Percentiles rank a stretch among this genome's conserved stretches.
Conservation (phyloP, 805 yeast genomes). For the Saccharomycopsis olivae region DNA sequence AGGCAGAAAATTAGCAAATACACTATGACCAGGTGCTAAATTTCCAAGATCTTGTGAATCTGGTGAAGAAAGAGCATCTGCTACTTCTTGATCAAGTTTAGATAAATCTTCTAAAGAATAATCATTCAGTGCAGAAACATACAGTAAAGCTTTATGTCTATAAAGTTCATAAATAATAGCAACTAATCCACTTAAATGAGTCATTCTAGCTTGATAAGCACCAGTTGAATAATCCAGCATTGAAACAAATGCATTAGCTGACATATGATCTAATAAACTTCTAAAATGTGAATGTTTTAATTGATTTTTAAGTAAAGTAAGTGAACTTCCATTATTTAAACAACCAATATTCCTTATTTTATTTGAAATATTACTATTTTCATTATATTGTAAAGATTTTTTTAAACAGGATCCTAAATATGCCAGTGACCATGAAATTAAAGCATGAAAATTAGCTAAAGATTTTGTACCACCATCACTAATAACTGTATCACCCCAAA, state of each 20-base stretch:
- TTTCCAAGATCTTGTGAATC: no score
- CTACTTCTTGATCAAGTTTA: no score
- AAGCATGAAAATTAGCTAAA: conserved; percentile 7
- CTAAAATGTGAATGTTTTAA: conserved; percentile 6
- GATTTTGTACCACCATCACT: background rate
- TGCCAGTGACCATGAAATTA: conserved; percentile 11
- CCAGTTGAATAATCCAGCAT: conserved; percentile 5
- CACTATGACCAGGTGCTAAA: conserved; percentile 7
- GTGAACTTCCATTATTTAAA: conserved; percentile 1
- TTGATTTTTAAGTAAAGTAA: conserved; percentile 2
- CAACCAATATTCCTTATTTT: conserved; percentile 5
- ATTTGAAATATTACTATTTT: conserved; percentile 1
- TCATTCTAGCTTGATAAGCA: conserved; percentile 4
- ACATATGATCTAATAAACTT: conserved; percentile 7
- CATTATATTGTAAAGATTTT: background rate
- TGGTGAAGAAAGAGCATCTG: no score
- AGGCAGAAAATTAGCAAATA: conserved; percentile 3
- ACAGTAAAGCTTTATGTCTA: conserved; percentile 4
- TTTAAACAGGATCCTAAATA: conserved; percentile 5
- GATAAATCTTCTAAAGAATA: background rate
- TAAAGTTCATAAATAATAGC: conserved; percentile 15
- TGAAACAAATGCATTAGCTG: conserved; percentile 8
- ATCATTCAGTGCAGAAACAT: background rate
- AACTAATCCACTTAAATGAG: conserved; percentile 13
- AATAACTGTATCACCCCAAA: conserved; percentile 10